Base-by-base conservation (phyloP, 2,329 filamentous ascomycete genomes). In the Berkeleyomyces basicola region DNA sequence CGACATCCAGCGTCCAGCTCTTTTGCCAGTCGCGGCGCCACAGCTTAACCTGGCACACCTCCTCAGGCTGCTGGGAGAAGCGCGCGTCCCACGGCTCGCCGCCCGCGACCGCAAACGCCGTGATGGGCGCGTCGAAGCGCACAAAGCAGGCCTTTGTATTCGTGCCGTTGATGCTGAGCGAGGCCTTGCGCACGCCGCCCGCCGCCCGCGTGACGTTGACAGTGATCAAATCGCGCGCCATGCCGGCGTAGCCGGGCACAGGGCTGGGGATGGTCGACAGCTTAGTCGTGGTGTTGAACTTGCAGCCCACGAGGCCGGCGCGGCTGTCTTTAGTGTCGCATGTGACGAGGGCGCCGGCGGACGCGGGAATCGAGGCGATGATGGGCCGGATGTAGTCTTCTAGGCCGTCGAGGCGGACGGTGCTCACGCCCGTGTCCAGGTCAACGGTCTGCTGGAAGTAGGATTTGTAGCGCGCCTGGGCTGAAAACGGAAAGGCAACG, bases 361-460 rank as follows among this genome's bases (percentile, higher is more conserved):
- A 82, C 46, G 85, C 87, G 4, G 91, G 90, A 36, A 96, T 74
- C 14, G 83, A 78, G 6, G 76, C 74, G 63, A 93, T 81, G 55
- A 92, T 82, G 42, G 80, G 74, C 10, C 81, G 77, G 0, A 93
- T 74, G 70, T 84, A 95, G 3, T 82, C 77, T 66, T 83, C 77
- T 2, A 90, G 71, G 0, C 90, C 90, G 0, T 78, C 79, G 7
- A 95, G 75, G 42, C 82, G 83, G 47, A 91, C 87, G 1, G 75
- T 77, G 67, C 90, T 89, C 11, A 78, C 75, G n/a, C 85, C 84
- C 3, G 79, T 82, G 67, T 88, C 87, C 7, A 96, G 79, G 67
- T 96, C 82, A 58, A 96, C 77, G 7, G 82, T 81, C 71, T 99
- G 91, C 59, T 88, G 77, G 72, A 97, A 96, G 72, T 85, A 95